A percentile compares a stretch with the other conserved stretches of the same genome.
Evolutionary conservation across 2,329 filamentous ascomycete genomes (phyloP).

Genomic region (Nannizziopsis barbatae): DNA sequence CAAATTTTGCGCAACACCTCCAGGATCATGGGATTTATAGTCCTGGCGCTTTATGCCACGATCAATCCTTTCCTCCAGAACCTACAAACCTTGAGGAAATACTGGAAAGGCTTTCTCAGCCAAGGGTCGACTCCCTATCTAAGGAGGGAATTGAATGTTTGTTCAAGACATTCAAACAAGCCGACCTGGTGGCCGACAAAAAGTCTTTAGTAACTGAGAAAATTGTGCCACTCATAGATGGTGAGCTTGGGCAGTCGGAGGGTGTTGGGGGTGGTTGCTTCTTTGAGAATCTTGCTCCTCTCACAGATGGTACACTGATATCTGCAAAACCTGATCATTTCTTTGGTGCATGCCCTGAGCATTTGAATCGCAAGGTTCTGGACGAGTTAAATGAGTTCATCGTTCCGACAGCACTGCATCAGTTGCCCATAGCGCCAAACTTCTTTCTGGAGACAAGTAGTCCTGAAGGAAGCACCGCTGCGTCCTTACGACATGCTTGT

Average conservation of each 20-base stretch:
- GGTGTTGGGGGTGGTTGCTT: conserved; percentile 18
- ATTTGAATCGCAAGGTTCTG: conserved; percentile 22
- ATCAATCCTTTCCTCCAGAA: conserved; percentile 20
- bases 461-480: conserved; percentile 23
- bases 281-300: conserved; percentile 28
- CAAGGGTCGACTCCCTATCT: conserved; percentile 28
- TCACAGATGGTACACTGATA: conserved; percentile 22
- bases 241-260: conserved; percentile 16
- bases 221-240: conserved; percentile 24
- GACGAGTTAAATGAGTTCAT: conserved; percentile 20
- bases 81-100: conserved; percentile 26
- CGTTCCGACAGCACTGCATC: conserved; percentile 19
- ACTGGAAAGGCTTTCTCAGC: conserved; percentile 19
- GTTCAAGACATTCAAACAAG: conserved; percentile 23
- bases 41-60: conserved; percentile 18
- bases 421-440: conserved; percentile 6
- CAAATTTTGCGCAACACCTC: conserved; percentile 30
- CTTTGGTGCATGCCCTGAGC: conserved; percentile 23
- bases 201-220: conserved; percentile 25
- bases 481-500: conserved; percentile 27
- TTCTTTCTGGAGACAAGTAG: conserved; percentile 36
- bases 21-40: conserved; percentile 27
- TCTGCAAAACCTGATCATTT: conserved; percentile 24
- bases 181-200: conserved; percentile 22
- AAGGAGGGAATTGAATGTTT: conserved; percentile 25